A percentile compares a stretch with the other conserved stretches of the same genome.
Conservation (phyloP, 495 filamentous ascomycete genomes). For the Penicillium verhagenii region DNA sequence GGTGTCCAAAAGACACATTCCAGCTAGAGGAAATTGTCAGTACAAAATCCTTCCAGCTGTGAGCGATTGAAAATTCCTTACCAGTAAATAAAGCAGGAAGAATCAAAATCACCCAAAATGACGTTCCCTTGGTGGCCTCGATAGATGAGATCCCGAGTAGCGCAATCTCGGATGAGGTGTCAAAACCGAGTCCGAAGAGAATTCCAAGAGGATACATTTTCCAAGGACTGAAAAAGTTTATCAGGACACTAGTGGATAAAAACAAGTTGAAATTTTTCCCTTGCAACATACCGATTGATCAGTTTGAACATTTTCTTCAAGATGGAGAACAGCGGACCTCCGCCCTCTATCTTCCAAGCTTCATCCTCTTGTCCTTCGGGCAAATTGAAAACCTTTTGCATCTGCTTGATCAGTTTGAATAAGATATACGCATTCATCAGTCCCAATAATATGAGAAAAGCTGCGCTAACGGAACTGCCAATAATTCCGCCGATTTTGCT, state of each 20-base stretch:
- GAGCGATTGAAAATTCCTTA: slow-evolving; percentile 29
- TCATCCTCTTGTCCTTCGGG: slow-evolving; percentile 55
- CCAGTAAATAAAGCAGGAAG: slow-evolving; percentile 89
- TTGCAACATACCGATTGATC: slow-evolving; percentile 60
- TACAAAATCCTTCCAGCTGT: neutral
- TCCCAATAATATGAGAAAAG: slow-evolving; percentile 80
- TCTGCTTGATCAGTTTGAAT: slow-evolving; percentile 65
- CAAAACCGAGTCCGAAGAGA: slow-evolving; percentile 91
- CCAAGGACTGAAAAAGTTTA: slow-evolving; percentile 68
- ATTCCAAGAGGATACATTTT: slow-evolving; percentile 95
- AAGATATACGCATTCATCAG: slow-evolving; percentile 83
- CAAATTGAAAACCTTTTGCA: slow-evolving; percentile 57
- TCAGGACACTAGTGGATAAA: too few relatives aligned
- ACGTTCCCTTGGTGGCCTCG: slow-evolving; percentile 79
- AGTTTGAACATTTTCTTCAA: slow-evolving; percentile 77
- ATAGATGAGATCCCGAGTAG: slow-evolving; percentile 86
- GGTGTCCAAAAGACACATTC: slow-evolving; percentile 90
- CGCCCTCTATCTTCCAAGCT: slow-evolving; percentile 69
- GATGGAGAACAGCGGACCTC: slow-evolving; percentile 68
- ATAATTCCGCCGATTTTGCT: slow-evolving; percentile 83
- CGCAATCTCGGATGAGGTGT: slow-evolving; percentile 93
- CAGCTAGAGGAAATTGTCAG: slow-evolving; percentile 47
- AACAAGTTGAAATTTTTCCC: too few relatives aligned
- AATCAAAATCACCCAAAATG: slow-evolving; percentile 91
- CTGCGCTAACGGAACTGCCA: slow-evolving; percentile 73